phyloP scores from a whole-genome alignment of 1,284 basidiomycete species.

The Neotropicomus parvogracilis region DNA sequence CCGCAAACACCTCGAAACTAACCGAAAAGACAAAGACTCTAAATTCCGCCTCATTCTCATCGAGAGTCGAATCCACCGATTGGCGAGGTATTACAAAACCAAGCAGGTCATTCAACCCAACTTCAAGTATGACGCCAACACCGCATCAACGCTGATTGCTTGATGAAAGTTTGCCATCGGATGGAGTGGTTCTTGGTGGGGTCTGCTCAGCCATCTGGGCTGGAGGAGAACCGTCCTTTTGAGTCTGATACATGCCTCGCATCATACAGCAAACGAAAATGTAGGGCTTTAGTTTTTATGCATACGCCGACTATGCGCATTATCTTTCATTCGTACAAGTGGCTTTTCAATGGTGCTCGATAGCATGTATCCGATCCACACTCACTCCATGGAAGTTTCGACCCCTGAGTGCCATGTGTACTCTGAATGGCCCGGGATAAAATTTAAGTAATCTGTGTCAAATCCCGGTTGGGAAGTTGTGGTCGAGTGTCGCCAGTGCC shows the following conservation, averaged over 20 bases:
- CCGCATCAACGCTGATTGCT: conserved; percentile 83
- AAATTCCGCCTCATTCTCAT: conserved; percentile 98
- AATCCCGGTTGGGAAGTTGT: no score
- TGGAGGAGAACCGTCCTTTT: conserved; percentile 1
- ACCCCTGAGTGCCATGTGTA: no score
- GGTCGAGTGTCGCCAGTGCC: no score
- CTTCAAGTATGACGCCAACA: conserved; percentile 96
- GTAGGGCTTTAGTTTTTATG: conserved; percentile 22
- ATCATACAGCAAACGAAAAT: conserved; percentile 15
- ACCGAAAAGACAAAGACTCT: conserved; percentile 98
- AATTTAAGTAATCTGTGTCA: no score
- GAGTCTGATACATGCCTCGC: conserved; percentile 8
- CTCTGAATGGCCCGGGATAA: no score
- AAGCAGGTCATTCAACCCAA: conserved; percentile 96
- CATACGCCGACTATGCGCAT: conserved; percentile 17
- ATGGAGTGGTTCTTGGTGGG: background rate
- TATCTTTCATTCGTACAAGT: background rate
- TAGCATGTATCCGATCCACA: no score
- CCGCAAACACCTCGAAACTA: conserved; percentile 97
- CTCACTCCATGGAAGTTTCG: no score
- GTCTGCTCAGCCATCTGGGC: background rate
- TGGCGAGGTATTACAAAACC: conserved; percentile 95
- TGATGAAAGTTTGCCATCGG: conserved; percentile 35
- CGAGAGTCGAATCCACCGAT: conserved; percentile 97
- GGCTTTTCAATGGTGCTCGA: no score